Conservation (phyloP, 139 green algal genomes). For the Chlorella sp. region DNA sequence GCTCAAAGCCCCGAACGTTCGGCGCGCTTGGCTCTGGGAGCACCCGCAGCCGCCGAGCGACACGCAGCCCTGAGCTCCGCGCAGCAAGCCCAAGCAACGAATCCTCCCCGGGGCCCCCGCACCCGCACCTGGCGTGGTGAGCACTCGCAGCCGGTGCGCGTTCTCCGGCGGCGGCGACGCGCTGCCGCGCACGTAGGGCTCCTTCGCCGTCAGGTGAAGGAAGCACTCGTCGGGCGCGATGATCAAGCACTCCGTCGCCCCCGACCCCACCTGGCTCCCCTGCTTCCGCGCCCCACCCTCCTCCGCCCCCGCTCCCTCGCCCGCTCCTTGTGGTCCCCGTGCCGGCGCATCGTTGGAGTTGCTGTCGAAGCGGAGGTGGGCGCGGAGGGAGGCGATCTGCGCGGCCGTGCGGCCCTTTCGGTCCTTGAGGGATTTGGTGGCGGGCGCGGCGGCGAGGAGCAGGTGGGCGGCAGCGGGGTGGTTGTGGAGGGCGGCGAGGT, state of each 20-base stretch:
- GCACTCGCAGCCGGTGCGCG: constrained; percentile 62
- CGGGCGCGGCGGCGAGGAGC: constrained; percentile 24
- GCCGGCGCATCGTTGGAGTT: not conserved
- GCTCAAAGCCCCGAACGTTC: too few species aligned
- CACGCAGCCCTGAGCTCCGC: too few species aligned
- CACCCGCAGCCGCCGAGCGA: too few species aligned
- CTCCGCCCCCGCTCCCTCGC: not conserved
- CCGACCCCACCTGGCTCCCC: not conserved
- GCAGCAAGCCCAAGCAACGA: too few species aligned
- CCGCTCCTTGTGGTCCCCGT: not conserved
- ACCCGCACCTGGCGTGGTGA: constrained; percentile 29
- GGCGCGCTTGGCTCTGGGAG: too few species aligned
- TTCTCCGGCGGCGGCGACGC: constrained; percentile 73
- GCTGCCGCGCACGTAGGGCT: constrained; percentile 35
- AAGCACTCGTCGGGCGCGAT: constrained; percentile 64
- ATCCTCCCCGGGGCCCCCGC: too few species aligned
- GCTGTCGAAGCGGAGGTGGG: constrained; percentile 14
- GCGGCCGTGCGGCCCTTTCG: constrained; percentile 36
- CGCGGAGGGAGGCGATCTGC: constrained; percentile 31
- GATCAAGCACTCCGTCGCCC: constrained; percentile 28
- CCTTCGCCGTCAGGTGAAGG: constrained; percentile 56
- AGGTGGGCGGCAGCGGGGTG: constrained; percentile 4
- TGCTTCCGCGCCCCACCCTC: not conserved
- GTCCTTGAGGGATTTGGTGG: constrained; percentile 8
- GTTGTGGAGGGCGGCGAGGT: constrained; percentile 49